Evolutionary conservation across 768 basidiomycete genomes (phyloP).

Genomic region (Termitomyces sp.): DNA sequence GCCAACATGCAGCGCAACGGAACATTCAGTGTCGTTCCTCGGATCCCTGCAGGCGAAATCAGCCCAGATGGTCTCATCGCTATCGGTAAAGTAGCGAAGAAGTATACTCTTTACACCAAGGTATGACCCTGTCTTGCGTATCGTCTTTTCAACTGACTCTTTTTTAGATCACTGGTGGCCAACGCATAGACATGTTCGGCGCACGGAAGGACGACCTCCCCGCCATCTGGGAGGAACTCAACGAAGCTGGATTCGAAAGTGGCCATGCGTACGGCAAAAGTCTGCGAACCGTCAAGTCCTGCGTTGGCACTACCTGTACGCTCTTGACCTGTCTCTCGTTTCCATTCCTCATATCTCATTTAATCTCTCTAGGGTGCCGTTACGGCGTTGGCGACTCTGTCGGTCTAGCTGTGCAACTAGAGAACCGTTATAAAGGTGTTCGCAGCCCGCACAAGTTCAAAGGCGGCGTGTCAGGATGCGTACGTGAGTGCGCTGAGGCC

Average conservation of each 20-base stretch:
- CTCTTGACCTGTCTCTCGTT: neutral
- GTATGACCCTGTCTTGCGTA: conserved; percentile 1
- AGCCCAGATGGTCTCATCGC: conserved; percentile 63
- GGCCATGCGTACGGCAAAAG: conserved; percentile 72
- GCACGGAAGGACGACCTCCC: conserved; percentile 66
- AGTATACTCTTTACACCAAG: conserved; percentile 62
- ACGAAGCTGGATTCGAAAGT: conserved; percentile 64
- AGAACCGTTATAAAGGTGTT: conserved; percentile 68
- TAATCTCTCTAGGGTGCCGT: conserved; percentile 38
- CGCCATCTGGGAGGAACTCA: conserved; percentile 59
- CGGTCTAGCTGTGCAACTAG: conserved; percentile 63
- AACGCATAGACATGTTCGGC: conserved; percentile 69
- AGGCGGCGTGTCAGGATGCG: conserved; percentile 71
- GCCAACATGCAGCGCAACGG: conserved; percentile 72
- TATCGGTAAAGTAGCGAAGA: conserved; percentile 60
- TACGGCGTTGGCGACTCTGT: conserved; percentile 75
- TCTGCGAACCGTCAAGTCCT: conserved; percentile 71
- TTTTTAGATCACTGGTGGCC: conserved; percentile 27
- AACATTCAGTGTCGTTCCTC: conserved; percentile 68
- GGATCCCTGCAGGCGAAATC: conserved; percentile 65
- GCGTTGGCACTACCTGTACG: conserved; percentile 59
- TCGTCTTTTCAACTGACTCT: neutral
- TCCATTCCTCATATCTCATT: neutral
- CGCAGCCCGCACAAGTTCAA: conserved; percentile 71
- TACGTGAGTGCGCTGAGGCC: conserved; percentile 74